Conservation (phyloP, 2,329 filamentous ascomycete genomes). For the Xylariaceae sp. region DNA sequence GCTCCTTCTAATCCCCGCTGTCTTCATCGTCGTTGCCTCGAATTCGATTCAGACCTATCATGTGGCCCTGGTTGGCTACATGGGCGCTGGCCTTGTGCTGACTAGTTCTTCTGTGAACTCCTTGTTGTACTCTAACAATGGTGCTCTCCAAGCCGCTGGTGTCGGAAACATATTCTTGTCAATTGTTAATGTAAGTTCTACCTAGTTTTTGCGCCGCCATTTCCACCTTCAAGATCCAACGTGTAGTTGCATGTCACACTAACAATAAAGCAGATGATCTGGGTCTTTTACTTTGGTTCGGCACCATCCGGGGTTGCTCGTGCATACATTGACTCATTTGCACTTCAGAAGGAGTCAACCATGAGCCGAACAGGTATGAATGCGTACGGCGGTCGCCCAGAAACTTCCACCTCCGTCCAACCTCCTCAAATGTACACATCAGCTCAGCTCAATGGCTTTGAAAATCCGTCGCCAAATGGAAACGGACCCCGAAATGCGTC, state of each 20-base stretch:
- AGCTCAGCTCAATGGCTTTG: constrained; percentile 88
- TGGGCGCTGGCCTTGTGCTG: constrained; percentile 76
- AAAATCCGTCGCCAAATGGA: constrained; percentile 80
- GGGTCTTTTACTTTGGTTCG: constrained; percentile 99
- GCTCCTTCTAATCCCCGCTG: constrained; percentile 72
- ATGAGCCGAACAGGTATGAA: constrained; percentile 67
- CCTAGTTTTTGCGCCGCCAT: neutral
- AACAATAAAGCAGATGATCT: constrained; percentile 63
- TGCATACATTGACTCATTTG: constrained; percentile 92
- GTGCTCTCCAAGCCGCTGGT: constrained; percentile 75
- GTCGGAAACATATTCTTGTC: constrained; percentile 92
- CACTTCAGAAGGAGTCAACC: constrained; percentile 77
- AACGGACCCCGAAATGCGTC: constrained; percentile 44
- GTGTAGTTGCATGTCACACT: constrained; percentile 1
- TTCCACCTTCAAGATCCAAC: neutral
- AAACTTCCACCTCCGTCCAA: constrained; percentile 71
- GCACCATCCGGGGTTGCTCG: constrained; percentile 80
- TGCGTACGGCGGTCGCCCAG: constrained; percentile 69
- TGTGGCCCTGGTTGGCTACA: constrained; percentile 83
- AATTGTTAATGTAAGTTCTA: constrained; percentile 73
- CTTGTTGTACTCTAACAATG: constrained; percentile 69
- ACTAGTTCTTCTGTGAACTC: constrained; percentile 82
- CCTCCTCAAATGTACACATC: constrained; percentile 98
- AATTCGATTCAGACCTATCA: constrained; percentile 84
- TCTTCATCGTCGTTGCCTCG: constrained; percentile 77